Evolutionary conservation across 1,284 basidiomycete species (phyloP).

Genomic region (Coniferiporia sulphurascens): DNA sequence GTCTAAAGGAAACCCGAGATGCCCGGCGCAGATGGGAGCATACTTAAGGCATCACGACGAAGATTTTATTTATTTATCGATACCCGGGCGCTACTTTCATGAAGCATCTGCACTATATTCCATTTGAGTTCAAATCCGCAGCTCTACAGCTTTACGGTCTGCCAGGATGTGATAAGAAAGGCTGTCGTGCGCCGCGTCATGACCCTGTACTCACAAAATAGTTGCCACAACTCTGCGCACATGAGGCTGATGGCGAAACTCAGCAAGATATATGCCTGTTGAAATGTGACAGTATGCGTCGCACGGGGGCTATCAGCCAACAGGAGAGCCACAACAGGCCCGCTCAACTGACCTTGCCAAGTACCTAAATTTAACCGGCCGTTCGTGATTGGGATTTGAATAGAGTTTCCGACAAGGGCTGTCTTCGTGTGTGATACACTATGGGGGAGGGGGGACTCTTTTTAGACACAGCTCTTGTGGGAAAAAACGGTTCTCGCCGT

Average conservation of each 20-base stretch:
- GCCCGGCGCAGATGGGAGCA: constrained; percentile 3
- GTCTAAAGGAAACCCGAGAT: constrained; percentile 6
- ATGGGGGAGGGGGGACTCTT: neutral
- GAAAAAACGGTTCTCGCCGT: constrained; percentile 26
- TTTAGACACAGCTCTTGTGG: neutral
- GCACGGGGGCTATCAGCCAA: constrained; percentile 2
- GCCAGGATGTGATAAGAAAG: neutral
- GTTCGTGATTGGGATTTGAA: constrained; percentile 83
- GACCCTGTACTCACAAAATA: constrained; percentile 51
- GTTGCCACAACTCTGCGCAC: constrained; percentile 76
- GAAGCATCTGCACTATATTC: no score
- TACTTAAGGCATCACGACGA: neutral
- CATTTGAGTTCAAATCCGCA: no score
- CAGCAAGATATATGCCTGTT: constrained; percentile 76
- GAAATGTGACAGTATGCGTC: neutral
- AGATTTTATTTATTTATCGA: neutral
- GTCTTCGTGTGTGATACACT: constrained; percentile 91
- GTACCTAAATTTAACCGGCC: constrained; percentile 82
- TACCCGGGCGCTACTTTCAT: no score
- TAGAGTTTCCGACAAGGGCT: constrained; percentile 74
- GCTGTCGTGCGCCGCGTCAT: neutral
- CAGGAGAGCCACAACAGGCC: neutral
- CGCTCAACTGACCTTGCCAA: constrained; percentile 68
- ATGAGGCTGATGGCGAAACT: constrained; percentile 70
- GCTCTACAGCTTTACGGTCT: neutral